A percentile compares a stretch with the other conserved stretches of the same genome.
These are phyloP conservation scores for Aspergillus panamensis DNA, from an alignment of 495 filamentous ascomycete genomes.

Conservation along the genomic window DNA sequence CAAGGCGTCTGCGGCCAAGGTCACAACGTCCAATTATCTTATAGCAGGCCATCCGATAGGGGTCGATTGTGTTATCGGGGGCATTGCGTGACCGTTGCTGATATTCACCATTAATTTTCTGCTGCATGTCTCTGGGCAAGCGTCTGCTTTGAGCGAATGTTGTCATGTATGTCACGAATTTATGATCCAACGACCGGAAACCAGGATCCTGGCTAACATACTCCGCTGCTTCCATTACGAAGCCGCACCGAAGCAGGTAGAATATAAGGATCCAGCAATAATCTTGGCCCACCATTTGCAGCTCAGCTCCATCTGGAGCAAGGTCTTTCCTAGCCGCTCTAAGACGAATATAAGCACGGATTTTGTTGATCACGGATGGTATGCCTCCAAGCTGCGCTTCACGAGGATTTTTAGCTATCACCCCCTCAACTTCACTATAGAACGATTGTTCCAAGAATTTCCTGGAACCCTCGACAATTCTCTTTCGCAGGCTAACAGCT, in stretches of 20 bases:
- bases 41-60: slow-evolving; percentile 95
- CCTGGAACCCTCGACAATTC: slow-evolving; percentile 73
- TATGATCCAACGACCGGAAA: slow-evolving; percentile 86
- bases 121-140: slow-evolving; percentile 71
- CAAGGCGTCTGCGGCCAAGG: slow-evolving; percentile 70
- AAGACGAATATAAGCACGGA: slow-evolving; percentile 85
- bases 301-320: slow-evolving; percentile 64
- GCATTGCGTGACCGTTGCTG: slow-evolving; percentile 77
- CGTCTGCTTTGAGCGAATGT: slow-evolving; percentile 69
- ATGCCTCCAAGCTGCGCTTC: slow-evolving; percentile 89
- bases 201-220: slow-evolving; percentile 78
- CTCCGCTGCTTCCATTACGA: slow-evolving; percentile 75
- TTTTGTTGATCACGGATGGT: slow-evolving; percentile 81
- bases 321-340: slow-evolving; percentile 73
- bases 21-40: slow-evolving; percentile 96
- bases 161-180: slow-evolving; percentile 84
- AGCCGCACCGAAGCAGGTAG: slow-evolving; percentile 83
- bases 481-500: slow-evolving; percentile 61
- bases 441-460: slow-evolving; percentile 71
- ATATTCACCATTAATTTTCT: slow-evolving; percentile 85
- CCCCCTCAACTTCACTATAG: slow-evolving; percentile 65
- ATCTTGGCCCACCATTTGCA: slow-evolving; percentile 70
- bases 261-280: slow-evolving; percentile 93
- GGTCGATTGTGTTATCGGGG: slow-evolving; percentile 83
- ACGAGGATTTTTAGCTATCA: slow-evolving; percentile 74